Conservation (phyloP, 192 early-diverging fungal genomes). For the Coemansia sp. region DNA sequence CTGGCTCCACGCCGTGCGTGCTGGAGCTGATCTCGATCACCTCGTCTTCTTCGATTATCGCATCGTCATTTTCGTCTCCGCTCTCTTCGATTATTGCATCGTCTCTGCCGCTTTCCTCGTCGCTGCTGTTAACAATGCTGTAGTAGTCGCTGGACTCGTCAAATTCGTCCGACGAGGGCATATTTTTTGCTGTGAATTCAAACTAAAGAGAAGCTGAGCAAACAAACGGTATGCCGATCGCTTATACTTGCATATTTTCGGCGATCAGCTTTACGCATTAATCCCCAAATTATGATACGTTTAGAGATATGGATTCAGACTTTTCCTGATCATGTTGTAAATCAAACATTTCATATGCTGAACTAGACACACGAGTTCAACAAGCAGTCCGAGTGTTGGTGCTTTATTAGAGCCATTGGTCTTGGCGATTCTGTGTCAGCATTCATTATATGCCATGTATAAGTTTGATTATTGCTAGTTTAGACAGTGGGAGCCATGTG, state of each 20-base stretch:
- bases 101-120: constrained; percentile 2
- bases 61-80: too few species aligned
- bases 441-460: too few species aligned
- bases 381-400: too few species aligned
- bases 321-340: too few species aligned
- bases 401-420: too few species aligned
- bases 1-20: constrained; percentile 13
- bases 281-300: too few species aligned
- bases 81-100: not conserved
- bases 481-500: too few species aligned
- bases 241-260: not conserved
- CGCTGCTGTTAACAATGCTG: constrained; percentile 11
- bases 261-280: not conserved
- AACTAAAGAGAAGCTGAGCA: constrained; percentile 3
- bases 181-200: constrained; percentile 4
- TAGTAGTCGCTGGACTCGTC: constrained; percentile 17
- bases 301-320: too few species aligned
- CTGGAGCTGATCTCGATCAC: constrained; percentile 13
- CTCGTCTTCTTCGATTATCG: constrained; percentile 7
- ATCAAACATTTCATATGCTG: too few species aligned
- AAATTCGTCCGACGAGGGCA: constrained; percentile 9
- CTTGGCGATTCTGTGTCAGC: too few species aligned
- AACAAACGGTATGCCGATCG: not conserved
- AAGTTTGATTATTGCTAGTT: too few species aligned
- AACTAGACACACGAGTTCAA: too few species aligned